Base-by-base conservation (phyloP, 2,329 filamentous ascomycete species). In the Ceratocystis cacaofunesta region DNA sequence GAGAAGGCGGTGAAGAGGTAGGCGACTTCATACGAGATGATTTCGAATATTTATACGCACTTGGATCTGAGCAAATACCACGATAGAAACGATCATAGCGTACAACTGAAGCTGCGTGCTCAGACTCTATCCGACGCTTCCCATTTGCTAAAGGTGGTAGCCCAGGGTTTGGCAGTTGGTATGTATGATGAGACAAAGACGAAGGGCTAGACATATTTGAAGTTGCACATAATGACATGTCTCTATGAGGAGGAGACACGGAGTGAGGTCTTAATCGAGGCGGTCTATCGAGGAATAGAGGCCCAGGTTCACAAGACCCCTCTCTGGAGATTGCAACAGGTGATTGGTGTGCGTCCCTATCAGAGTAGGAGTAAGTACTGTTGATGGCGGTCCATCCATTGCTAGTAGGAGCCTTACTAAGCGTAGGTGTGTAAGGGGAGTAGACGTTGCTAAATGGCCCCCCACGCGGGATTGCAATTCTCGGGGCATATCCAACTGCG, bases 101-200 rank as follows among this genome's bases (percentile, higher is more conserved):
- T 6, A 44, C 41, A 17, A 66, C 5, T 1, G 65, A 66, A 2
- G 65, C 65, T 3, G 22, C 15, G 19, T 66, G 65, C 19, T 66
- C 65, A 10, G 25, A 19, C 19, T 66, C 61, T 52, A 66, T 66
- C 10, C 65, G 61, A 1, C 65, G 61, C 44, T 66, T 66, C 19
- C 63, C 63, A 36, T n/a, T 44, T 22, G 30, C 10, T 22, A 36
- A 43, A 4, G 12, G 25, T 17, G 62, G 62, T 28, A 64, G 62
- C 12, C 19, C 15, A 28, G 46, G 22, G 19, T 41, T 55, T 8
- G 62, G 28, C 12, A 55, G 48, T 28, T 52, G n/a, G 30, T 55
- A 48, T 41, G 30, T 57, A 12, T 55, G 30, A 15, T 22, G n/a
- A 22, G 62, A 12, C 15, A n/a, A 12, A 43, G 43, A 22, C 15